These are phyloP conservation scores for Zygnema cylindricum DNA, from an alignment of 139 green algal genomes.

Conservation along the genomic window DNA sequence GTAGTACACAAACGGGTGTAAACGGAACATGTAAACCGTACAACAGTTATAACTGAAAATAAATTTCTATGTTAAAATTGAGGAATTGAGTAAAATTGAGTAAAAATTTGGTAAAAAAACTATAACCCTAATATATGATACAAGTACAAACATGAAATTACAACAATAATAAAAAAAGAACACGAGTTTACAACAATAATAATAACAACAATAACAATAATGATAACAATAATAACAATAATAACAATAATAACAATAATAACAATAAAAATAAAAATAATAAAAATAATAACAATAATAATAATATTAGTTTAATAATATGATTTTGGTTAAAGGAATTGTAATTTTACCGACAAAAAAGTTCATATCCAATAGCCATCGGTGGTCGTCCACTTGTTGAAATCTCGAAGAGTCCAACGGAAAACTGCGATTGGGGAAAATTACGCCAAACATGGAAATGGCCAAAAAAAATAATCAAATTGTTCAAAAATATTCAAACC, in stretches of 20 bases:
- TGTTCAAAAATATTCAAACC: too few relatives aligned
- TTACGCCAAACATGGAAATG: slow-evolving; percentile 60
- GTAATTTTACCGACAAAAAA: slow-evolving; percentile 43
- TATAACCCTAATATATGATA: too few relatives aligned
- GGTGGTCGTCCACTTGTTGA: slow-evolving; percentile 38
- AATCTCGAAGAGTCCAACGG: slow-evolving; percentile 51
- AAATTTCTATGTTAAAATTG: too few relatives aligned
- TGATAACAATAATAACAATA: neutral
- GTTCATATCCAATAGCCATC: slow-evolving; percentile 53
- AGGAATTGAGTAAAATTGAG: too few relatives aligned
- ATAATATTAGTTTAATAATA: neutral
- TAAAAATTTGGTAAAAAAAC: too few relatives aligned
- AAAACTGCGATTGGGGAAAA: slow-evolving; percentile 56
- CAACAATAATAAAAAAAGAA: neutral
- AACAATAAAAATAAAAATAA: neutral
- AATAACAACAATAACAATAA: neutral
- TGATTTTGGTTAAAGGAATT: neutral
- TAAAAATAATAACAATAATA: neutral
- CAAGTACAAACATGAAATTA: neutral
- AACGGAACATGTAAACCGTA: too few relatives aligned
- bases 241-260: neutral
- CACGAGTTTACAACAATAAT: neutral
- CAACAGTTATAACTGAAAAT: too few relatives aligned
- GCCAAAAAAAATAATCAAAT: too few relatives aligned
- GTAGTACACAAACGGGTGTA: too few relatives aligned